These are phyloP conservation scores for Globisporangium orthogonon DNA, from an alignment of 352 stramenopile species.

Conservation along the genomic window DNA sequence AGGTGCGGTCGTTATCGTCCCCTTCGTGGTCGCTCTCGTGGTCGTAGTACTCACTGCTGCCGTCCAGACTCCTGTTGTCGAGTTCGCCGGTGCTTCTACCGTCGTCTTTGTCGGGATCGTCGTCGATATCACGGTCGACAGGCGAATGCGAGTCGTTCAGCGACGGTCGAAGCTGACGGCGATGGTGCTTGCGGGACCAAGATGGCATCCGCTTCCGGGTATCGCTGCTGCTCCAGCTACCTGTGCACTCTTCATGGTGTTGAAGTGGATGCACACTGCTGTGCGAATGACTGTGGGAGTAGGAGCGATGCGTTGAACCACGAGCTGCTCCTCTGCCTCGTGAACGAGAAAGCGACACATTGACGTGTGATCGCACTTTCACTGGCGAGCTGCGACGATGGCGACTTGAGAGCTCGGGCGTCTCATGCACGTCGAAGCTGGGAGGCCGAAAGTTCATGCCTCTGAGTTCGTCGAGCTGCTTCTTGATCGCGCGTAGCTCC, in stretches of 20 bases:
- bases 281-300: too few relatives aligned
- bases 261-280: background rate
- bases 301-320: background rate
- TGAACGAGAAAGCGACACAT: background rate
- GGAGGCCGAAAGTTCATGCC: constrained; percentile 25
- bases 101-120: background rate
- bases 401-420: background rate
- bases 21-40: constrained; percentile 1
- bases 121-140: background rate
- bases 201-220: background rate
- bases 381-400: background rate
- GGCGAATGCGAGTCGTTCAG: background rate
- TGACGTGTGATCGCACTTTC: background rate
- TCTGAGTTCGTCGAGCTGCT: constrained; percentile 69
- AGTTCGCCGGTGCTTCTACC: background rate
- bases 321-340: background rate
- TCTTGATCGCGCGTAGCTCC: constrained; percentile 75
- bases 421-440: background rate
- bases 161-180: background rate
- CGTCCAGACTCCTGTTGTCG: background rate
- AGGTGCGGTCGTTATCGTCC: background rate
- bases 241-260: background rate
- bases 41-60: constrained; percentile 14
- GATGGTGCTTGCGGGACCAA: background rate
- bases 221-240: background rate